These are phyloP conservation scores for Haberlea rhodopensis DNA, from an alignment of 257 asterid species.

Conservation along the genomic window DNA sequence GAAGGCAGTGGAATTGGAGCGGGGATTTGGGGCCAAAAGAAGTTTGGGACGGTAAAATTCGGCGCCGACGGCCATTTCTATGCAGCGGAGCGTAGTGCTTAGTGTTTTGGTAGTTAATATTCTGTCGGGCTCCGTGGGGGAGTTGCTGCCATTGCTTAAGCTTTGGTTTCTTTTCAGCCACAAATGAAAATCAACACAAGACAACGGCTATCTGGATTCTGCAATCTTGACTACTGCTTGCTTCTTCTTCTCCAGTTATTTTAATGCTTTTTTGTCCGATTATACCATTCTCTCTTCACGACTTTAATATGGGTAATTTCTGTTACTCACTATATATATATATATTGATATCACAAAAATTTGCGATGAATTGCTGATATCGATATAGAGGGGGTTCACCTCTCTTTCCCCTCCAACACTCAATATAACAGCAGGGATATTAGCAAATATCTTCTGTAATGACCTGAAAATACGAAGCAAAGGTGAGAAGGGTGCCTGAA, in stretches of 20 bases:
- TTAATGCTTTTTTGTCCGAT: neutral
- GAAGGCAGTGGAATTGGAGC: constrained; percentile 18
- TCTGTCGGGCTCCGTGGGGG: neutral
- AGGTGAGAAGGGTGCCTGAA: no score
- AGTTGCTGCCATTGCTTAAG: constrained; percentile 16
- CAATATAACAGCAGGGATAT: no score
- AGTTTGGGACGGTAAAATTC: constrained; percentile 34
- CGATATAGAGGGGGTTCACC: no score
- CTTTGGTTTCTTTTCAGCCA: constrained; percentile 25
- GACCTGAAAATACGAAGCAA: no score
- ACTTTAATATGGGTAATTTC: no score
- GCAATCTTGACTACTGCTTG: neutral
- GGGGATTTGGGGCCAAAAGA: constrained; percentile 21
- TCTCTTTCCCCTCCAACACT: no score
- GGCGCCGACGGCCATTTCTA: constrained; percentile 41
- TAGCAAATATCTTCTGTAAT: no score
- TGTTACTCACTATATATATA: no score
- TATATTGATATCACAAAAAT: no score
- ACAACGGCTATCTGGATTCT: constrained; percentile 22
- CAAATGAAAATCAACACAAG: no score
- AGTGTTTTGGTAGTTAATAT: neutral
- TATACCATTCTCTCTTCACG: no score
- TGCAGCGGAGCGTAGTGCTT: constrained; percentile 21
- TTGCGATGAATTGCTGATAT: no score
- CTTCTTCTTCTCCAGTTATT: neutral